Base-by-base conservation (phyloP, 257 asterid genomes). In the Nyctanthes arbortristis region DNA sequence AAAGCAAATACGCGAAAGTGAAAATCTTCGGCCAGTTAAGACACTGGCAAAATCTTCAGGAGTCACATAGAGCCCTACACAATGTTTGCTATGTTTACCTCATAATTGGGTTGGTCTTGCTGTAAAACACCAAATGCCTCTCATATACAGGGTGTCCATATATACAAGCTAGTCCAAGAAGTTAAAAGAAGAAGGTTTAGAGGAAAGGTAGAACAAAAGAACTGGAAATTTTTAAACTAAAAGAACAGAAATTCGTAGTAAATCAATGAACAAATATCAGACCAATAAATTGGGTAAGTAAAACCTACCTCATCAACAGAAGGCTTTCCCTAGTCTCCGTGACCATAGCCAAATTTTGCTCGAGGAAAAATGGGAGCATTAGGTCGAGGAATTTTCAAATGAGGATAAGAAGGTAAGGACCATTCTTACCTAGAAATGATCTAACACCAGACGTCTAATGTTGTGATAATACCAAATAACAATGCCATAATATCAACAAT, bases 281-380 rank as follows among this genome's bases (percentile, higher is more conserved):
- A 24, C 16, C 12, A 20, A 77, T 33, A 33, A 52, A 24, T n/a
- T n/a, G 37, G 10, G 54, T 29, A 63, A 10, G 45, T 8, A 22
- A 65, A 39, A 77, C 79, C 14, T 76, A 91, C 99, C 70, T 93
- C 97, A 78, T 93, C 99, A 69, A 93, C 99, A 40, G 97, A 97
- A 29, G 97, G 99, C 68, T 91, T 93, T 52, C 99, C 97, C 99
- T 96, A 91, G 69, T 91, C 97, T 69, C 96, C 96, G 81, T 81
- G 89, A 7, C 88, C 96, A 49, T 89, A 93, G 68, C 99, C 99
- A 79, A 93, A 93, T 81, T 86, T 93, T 64, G 99, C 97, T 78
- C 96, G 94, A 70, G 78, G 77, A 9, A 97, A 97, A 75, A 93
- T 93, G 66, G 99, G 99, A 20, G 99, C 94, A 75, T 93, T 93